phyloP scores from a whole-genome alignment of 2,329 filamentous ascomycete species.

The Amesomyces nigricolor region DNA sequence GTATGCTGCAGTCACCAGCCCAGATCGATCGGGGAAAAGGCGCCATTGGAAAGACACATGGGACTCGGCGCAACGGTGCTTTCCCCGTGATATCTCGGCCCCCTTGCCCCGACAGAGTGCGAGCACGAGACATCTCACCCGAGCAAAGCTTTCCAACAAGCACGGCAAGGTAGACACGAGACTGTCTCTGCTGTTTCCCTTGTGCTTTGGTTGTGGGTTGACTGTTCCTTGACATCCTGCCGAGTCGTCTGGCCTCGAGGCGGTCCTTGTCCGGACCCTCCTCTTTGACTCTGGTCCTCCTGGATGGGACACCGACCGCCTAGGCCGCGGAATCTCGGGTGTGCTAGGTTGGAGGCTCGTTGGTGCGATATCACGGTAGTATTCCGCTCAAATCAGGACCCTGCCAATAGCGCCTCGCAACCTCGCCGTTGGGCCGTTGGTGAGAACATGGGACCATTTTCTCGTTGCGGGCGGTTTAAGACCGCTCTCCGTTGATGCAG shows the following conservation, averaged over 20 bases:
- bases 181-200: neutral
- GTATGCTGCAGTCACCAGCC: neutral
- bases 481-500: too few species aligned
- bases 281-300: neutral
- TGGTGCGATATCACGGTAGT: too few species aligned
- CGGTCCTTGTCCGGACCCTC: neutral
- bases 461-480: too few species aligned
- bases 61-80: neutral
- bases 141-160: neutral
- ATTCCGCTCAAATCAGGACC: too few species aligned
- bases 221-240: too few species aligned
- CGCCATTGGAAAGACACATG: neutral
- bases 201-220: too few species aligned
- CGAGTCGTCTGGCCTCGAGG: neutral
- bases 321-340: too few species aligned
- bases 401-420: too few species aligned
- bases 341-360: too few species aligned
- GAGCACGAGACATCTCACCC: constrained; percentile 2
- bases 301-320: too few species aligned
- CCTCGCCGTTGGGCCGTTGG: too few species aligned
- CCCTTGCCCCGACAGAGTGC: neutral
- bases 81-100: neutral
- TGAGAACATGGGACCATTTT: too few species aligned
- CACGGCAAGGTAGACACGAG: neutral
- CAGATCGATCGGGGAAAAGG: neutral